A percentile compares a stretch with the other conserved stretches of the same genome.
phyloP scores from a whole-genome alignment of 164 flowering plant species.

The Liquidambar formosana region DNA sequence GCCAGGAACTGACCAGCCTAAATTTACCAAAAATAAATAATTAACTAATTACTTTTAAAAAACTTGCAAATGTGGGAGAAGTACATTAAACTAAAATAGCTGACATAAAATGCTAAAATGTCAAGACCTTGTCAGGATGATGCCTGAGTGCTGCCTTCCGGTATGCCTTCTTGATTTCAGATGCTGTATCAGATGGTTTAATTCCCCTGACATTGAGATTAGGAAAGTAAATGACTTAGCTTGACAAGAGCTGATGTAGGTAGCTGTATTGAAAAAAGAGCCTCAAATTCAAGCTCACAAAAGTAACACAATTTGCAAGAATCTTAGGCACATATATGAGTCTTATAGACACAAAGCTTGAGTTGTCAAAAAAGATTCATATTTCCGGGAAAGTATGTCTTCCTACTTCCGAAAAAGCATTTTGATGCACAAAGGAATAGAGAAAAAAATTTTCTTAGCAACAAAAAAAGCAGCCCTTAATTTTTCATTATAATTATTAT shows the following conservation, averaged over 20 bases:
- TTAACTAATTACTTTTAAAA: neutral
- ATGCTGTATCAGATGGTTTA: slow-evolving; percentile 52
- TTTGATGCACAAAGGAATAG: no score
- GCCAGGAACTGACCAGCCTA: slow-evolving; percentile 87
- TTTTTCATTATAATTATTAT: no score
- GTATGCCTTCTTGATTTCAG: slow-evolving; percentile 83
- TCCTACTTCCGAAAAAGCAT: no score
- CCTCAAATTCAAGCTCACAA: neutral
- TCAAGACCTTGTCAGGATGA: slow-evolving; percentile 91
- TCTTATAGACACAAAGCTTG: neutral
- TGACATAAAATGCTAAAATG: slow-evolving; percentile 1
- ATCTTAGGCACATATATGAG: neutral
- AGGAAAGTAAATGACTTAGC: neutral
- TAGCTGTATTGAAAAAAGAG: neutral
- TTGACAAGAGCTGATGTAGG: neutral
- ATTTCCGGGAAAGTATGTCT: no score
- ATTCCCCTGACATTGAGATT: slow-evolving; percentile 63
- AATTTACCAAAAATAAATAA: no score
- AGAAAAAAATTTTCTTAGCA: no score
- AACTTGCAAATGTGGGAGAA: neutral
- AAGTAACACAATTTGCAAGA: neutral
- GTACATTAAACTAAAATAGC: slow-evolving; percentile 1
- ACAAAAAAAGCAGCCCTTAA: no score
- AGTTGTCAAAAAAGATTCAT: neutral
- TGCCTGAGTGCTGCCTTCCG: slow-evolving; percentile 87